A percentile compares a stretch with the other conserved stretches of the same genome.
Conservation (phyloP, 2,329 filamentous ascomycete species). For the Aspergillus glaucus region DNA sequence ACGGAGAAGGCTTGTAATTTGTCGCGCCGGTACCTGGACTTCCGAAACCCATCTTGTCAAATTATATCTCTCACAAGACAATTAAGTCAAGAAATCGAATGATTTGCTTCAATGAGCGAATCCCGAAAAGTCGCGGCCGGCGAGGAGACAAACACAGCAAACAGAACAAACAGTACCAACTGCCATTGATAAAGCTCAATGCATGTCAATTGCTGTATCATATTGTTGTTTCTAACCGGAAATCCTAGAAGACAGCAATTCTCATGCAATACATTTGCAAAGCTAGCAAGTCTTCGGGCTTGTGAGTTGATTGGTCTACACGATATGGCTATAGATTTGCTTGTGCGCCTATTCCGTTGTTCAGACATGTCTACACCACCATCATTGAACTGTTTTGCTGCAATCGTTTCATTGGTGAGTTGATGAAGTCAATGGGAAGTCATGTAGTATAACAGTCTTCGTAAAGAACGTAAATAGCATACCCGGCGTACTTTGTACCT, state of each 20-base stretch:
- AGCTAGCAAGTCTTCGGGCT: too few relatives aligned
- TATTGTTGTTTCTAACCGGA: neutral
- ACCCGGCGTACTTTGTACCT: neutral
- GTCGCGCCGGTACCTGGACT: constrained; percentile 61
- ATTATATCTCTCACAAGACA: neutral
- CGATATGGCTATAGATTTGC: too few relatives aligned
- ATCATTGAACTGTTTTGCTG: too few relatives aligned
- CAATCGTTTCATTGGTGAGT: too few relatives aligned
- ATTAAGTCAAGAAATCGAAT: neutral
- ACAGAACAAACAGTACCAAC: constrained; percentile 18
- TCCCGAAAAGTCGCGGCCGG: constrained; percentile 5
- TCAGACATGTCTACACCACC: too few relatives aligned
- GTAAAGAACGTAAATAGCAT: neutral
- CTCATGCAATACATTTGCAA: neutral
- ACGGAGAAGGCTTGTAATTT: constrained; percentile 65
- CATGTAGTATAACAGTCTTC: neutral
- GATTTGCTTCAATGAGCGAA: neutral
- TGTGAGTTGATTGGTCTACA: too few relatives aligned
- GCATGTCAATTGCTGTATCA: neutral
- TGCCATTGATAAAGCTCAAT: neutral
- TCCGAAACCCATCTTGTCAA: constrained; percentile 53
- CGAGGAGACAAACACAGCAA: constrained; percentile 20
- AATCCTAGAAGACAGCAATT: neutral
- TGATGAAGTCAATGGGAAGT: too few relatives aligned
- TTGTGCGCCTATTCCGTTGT: too few relatives aligned